phyloP scores from a whole-genome alignment of 257 asterid species.

The Primulina huaijiensis region DNA sequence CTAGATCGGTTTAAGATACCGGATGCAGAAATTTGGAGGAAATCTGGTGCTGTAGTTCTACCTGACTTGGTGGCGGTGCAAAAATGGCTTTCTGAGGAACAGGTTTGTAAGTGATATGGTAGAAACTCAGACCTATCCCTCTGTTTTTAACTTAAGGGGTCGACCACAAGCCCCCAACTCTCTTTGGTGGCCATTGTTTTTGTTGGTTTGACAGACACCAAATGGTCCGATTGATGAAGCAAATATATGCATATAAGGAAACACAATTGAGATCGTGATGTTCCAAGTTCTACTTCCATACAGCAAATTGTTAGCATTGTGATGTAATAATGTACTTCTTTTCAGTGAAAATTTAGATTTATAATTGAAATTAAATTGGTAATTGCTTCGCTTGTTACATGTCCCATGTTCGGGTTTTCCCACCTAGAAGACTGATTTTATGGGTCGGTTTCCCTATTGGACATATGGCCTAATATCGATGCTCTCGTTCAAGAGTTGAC shows the following conservation, averaged over 20 bases:
- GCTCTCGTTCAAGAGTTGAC: too few species aligned
- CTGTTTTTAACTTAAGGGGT: too few species aligned
- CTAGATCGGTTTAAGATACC: constrained; percentile 72
- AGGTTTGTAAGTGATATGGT: constrained; percentile 8
- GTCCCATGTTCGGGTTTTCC: too few species aligned
- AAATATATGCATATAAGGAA: too few species aligned
- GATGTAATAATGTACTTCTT: background rate
- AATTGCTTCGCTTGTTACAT: too few species aligned
- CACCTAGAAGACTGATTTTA: background rate
- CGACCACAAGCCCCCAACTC: background rate
- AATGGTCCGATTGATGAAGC: background rate
- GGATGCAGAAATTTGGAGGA: constrained; percentile 75
- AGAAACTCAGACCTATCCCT: too few species aligned
- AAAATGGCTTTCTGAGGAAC: constrained; percentile 60
- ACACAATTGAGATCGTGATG: too few species aligned
- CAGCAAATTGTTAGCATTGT: background rate
- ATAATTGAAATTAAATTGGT: background rate
- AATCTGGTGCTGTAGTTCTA: constrained; percentile 76
- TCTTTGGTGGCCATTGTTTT: background rate
- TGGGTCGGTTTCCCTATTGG: background rate
- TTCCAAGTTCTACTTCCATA: background rate
- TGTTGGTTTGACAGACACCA: background rate
- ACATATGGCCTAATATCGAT: too few species aligned
- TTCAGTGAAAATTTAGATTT: too few species aligned
- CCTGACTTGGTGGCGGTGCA: constrained; percentile 69